Base-by-base conservation (phyloP, 106 monocot genomes). In the Ottelia alismoides region DNA sequence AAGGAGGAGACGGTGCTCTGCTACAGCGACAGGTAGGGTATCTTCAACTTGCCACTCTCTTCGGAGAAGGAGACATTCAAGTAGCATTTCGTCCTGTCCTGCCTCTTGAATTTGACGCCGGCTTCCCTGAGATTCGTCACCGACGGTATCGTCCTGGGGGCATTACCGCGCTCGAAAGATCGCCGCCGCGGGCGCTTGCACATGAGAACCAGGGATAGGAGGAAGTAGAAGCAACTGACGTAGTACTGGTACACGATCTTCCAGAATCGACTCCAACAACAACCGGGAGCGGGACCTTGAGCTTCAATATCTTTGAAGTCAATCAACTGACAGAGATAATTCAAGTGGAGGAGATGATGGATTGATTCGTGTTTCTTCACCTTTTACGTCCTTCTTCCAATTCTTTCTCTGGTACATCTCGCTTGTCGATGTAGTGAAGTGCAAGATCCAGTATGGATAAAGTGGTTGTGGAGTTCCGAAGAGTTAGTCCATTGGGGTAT, bases 271-370 rank as follows among this genome's bases (percentile, higher is more conserved):
- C n/a, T n/a, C n/a, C n/a, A n/a, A n/a, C n/a, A n/a, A n/a, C n/a
- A n/a, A n/a, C n/a, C n/a, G n/a, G n/a, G n/a, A n/a, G n/a, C n/a
- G n/a, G n/a, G n/a, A n/a, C n/a, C n/a, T n/a, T n/a, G n/a, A n/a
- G n/a, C n/a, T n/a, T n/a, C n/a, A n/a, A n/a, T n/a, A n/a, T n/a
- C n/a, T n/a, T n/a, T n/a, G n/a, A n/a, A n/a, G n/a, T n/a, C n/a
- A n/a, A n/a, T n/a, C n/a, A n/a, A n/a, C n/a, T 22, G 23, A 14
- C 22, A 47, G 20, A 60, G 32, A 47, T 70, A 31, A 18, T 47
- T n/a, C 21, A 70, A n/a, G 31, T 70, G 69, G 19, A 70, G 61
- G 9, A 70, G 45, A 32, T 62, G 53, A 29, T 23, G 40, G 25
- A 47, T 22, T n/a, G n/a, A n/a, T n/a, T n/a, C n/a, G 1, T 60